Evolutionary conservation across 768 basidiomycete genomes (phyloP), one percentile per base, ranked within the genome.

Genomic region (Baorangia bicolor): DNA sequence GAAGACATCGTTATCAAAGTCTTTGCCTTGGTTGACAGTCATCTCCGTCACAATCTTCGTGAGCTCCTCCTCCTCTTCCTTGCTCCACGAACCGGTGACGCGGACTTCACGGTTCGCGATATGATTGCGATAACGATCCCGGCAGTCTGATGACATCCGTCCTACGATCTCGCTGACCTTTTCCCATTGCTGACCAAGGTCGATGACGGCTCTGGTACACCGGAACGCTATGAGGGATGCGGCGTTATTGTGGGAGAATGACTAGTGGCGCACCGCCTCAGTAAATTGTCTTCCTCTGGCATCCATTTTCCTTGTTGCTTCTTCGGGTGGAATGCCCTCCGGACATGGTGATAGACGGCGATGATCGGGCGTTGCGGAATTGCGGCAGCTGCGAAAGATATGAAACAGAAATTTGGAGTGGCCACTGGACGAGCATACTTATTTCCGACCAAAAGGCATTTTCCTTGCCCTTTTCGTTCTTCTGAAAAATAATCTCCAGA

Each of bases 41-140:
- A 92, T 84, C 54, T 86, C 83, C 16, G 81, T 84, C 34, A 94
- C 88, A 58, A 93, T 92, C 14, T 71, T 75, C 18, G 83, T 90
- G 34, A 94, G 76, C 65, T 86, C 74, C 4, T 84, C 85, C 65
- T 92, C 91, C 64, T 94, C 92, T 49, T 86, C 87, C 63, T 82
- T 80, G n/a, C 85, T 80, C 92, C 92, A 94, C 39, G 76, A 58
- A 80, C 90, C 90, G 49, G 73, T 74, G 8, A 78, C 65, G n/a
- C 88, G 83, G 13, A 80, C 75, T 23, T 86, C 86, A 16, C 83
- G 80, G 59, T 87, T 81, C 20, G 83, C 77, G 28, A 94, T 80
- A 62, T 94, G 88, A 67, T 94, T 94, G 49, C 92, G 85, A 71
- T 86, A 93, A 51, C 92, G 81, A 71, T 94, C 92, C 11, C 92